Percentiles rank a stretch among this genome's conserved stretches.
Evolutionary conservation across 176 grass and related monocot species (phyloP).

Genomic region (Saccharum officinarum): DNA sequence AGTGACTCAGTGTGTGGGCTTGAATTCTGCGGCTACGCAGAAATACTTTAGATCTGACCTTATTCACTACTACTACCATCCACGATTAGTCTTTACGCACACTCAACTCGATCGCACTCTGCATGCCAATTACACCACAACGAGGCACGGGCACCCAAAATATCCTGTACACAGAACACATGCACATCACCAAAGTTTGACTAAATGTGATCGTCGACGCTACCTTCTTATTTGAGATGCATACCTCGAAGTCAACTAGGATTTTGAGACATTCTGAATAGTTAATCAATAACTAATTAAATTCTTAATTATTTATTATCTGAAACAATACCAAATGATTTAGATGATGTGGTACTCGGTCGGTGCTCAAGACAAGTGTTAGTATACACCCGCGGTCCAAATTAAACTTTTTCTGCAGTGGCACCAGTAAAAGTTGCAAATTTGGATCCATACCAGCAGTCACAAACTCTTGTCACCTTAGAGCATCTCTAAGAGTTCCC

Average conservation of each 20-base stretch:
- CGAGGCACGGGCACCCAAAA: neutral
- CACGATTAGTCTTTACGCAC: slow-evolving; percentile 50
- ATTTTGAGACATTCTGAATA: neutral
- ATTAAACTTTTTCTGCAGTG: too few species aligned
- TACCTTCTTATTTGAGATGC: neutral
- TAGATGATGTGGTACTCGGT: too few species aligned
- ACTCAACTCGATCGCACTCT: slow-evolving; percentile 32
- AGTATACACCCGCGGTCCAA: too few species aligned
- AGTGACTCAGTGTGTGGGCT: neutral
- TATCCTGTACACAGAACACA: neutral
- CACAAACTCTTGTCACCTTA: too few species aligned
- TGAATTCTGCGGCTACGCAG: slow-evolving; percentile 31
- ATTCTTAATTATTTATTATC: neutral
- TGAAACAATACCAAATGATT: neutral
- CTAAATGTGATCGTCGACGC: neutral
- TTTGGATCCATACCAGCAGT: too few species aligned
- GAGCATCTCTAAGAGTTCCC: too few species aligned
- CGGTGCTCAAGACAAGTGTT: too few species aligned
- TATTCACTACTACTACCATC: slow-evolving; percentile 45
- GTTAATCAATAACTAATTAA: neutral
- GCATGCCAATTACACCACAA: neutral
- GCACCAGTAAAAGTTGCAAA: too few species aligned
- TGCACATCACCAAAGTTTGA: neutral
- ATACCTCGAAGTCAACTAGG: neutral
- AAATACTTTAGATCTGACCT: slow-evolving; percentile 28